Percentiles rank a stretch among this genome's conserved stretches.
These are phyloP conservation scores for Gossypium sturtianum DNA, from an alignment of 345 rosid genomes.

Conservation along the genomic window DNA sequence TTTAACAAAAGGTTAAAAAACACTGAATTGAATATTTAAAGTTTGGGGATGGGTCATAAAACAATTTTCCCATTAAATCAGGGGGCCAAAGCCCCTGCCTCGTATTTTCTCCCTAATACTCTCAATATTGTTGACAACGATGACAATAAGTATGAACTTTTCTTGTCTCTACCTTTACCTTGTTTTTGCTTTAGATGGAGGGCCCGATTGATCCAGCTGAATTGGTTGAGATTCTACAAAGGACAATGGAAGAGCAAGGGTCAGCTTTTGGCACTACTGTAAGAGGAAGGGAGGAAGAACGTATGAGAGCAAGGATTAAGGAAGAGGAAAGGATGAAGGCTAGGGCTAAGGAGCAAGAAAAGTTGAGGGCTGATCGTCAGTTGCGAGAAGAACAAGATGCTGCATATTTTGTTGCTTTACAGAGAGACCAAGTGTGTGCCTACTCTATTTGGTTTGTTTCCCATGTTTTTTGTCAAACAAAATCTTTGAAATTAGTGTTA, in stretches of 20 bases:
- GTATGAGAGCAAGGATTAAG: constrained; percentile 16
- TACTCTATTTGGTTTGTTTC: not conserved
- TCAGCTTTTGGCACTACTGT: constrained; percentile 34
- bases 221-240: constrained; percentile 50
- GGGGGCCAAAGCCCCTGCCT: too few species aligned
- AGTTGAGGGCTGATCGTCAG: constrained; percentile 38
- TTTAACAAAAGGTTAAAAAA: too few species aligned
- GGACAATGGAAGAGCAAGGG: constrained; percentile 60
- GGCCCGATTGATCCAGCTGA: constrained; percentile 49
- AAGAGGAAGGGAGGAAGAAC: constrained; percentile 17
- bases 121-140: not conserved
- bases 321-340: constrained; percentile 39
- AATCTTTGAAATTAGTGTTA: not conserved
- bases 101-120: not conserved
- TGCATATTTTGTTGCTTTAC: constrained; percentile 48
- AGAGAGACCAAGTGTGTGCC: constrained; percentile 39
- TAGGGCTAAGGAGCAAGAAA: constrained; percentile 32
- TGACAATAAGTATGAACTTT: not conserved
- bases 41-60: too few species aligned
- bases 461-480: not conserved
- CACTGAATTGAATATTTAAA: too few species aligned
- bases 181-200: constrained; percentile 36
- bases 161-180: not conserved
- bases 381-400: constrained; percentile 55
- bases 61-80: too few species aligned